A percentile compares a stretch with the other conserved stretches of the same genome.
Conservation (phyloP, 352 stramenopile genomes). For the Pythium rhizo-oryzae region DNA sequence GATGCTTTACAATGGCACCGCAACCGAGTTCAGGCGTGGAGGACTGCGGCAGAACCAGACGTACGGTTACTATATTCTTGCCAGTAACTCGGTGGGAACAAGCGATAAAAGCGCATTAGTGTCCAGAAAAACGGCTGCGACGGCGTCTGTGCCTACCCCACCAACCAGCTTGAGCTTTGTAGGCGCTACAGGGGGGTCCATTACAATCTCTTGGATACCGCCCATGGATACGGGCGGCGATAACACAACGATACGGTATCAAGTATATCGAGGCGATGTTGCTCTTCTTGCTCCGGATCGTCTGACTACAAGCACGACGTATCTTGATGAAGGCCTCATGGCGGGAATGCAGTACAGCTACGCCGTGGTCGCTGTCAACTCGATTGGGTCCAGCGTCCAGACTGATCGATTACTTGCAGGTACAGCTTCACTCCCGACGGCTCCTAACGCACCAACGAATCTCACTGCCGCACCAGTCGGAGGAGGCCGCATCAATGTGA, state of each 20-base stretch:
- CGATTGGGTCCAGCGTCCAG: conserved; percentile 29
- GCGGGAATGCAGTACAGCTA: conserved; percentile 45
- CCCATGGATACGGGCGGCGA: conserved; percentile 54
- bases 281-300: conserved; percentile 18
- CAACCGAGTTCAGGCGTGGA: conserved; percentile 40
- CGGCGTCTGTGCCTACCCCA: conserved; percentile 31
- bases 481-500: conserved; percentile 37
- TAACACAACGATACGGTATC: conserved; percentile 34
- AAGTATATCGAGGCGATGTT: conserved; percentile 39
- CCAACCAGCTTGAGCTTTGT: conserved; percentile 29
- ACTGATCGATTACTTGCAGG: conserved; percentile 35
- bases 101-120: conserved; percentile 33
- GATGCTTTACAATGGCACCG: conserved; percentile 48
- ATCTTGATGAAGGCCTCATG: conserved; percentile 36
- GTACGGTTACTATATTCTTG: conserved; percentile 47
- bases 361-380: conserved; percentile 43
- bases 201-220: conserved; percentile 42
- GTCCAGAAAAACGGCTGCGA: conserved; percentile 25
- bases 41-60: conserved; percentile 38
- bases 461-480: conserved; percentile 15
- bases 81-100: conserved; percentile 48
- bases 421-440: conserved; percentile 36
- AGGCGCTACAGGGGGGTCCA: conserved; percentile 35
- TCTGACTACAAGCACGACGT: conserved; percentile 10
- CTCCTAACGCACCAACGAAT: conserved; percentile 10